Conservation (phyloP, 2,329 filamentous ascomycete species). For the Penicillium sp. region DNA sequence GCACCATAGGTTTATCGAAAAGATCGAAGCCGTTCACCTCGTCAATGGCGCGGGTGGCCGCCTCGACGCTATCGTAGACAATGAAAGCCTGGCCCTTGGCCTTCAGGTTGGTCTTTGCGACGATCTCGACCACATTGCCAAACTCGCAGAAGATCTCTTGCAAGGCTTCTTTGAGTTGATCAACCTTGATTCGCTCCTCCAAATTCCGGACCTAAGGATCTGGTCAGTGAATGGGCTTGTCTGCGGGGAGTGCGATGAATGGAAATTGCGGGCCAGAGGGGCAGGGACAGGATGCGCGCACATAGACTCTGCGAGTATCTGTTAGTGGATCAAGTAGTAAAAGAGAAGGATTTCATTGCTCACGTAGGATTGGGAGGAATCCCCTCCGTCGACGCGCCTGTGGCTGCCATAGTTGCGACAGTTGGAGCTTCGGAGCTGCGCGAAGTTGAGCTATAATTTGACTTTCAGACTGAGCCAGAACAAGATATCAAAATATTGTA, state of each 20-base stretch:
- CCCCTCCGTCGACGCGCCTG: slow-evolving; percentile 25
- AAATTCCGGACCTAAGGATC: slow-evolving; percentile 63
- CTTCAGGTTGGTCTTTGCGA: slow-evolving; percentile 83
- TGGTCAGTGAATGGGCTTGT: slow-evolving; percentile 9
- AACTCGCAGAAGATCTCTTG: slow-evolving; percentile 79
- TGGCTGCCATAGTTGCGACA: slow-evolving; percentile 36
- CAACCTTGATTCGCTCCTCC: slow-evolving; percentile 83
- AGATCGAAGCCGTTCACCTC: slow-evolving; percentile 89
- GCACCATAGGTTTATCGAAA: slow-evolving; percentile 81
- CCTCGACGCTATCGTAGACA: slow-evolving; percentile 76
- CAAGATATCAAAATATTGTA: not conserved
- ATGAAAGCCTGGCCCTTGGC: slow-evolving; percentile 95
- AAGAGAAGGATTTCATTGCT: slow-evolving; percentile 13
- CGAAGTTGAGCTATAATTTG: slow-evolving; percentile 16
- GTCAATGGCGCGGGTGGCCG: slow-evolving; percentile 75
- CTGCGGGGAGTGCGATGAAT: slow-evolving; percentile 9
- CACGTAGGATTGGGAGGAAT: slow-evolving; percentile 40
- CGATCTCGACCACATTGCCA: slow-evolving; percentile 74
- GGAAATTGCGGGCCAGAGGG: slow-evolving; percentile 9
- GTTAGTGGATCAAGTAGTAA: slow-evolving; percentile 12
- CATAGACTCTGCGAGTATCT: slow-evolving; percentile 36
- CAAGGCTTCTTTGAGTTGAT: slow-evolving; percentile 67
- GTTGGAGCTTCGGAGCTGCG: slow-evolving; percentile 17
- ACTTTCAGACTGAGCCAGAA: slow-evolving; percentile 1
- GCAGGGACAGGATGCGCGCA: slow-evolving; percentile 21